These are phyloP conservation scores for Platanthera guangdongensis DNA, from an alignment of 106 monocot genomes.

Conservation along the genomic window DNA sequence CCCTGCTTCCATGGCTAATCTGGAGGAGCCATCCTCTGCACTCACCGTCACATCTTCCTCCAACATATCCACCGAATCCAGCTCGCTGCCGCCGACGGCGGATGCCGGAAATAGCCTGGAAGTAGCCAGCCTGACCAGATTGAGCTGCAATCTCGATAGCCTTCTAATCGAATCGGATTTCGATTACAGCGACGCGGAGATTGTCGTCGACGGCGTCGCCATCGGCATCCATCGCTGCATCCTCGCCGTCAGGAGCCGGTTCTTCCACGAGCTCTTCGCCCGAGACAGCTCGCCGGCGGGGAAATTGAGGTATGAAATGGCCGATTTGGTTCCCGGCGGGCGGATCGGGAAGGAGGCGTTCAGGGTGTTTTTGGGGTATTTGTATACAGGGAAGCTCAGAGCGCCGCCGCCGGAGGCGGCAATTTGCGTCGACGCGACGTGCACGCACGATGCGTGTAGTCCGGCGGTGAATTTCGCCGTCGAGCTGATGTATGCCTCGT, in stretches of 20 bases:
- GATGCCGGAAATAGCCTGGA: slow-evolving; percentile 33
- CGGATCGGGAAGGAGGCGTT: slow-evolving; percentile 73
- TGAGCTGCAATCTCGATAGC: slow-evolving; percentile 68
- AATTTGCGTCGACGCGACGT: slow-evolving; percentile 54
- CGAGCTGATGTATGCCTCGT: slow-evolving; percentile 79
- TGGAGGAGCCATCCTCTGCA: slow-evolving; percentile 31
- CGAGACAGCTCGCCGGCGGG: slow-evolving; percentile 7
- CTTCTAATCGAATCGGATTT: slow-evolving; percentile 57
- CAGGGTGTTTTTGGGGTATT: slow-evolving; percentile 54
- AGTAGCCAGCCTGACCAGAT: slow-evolving; percentile 41
- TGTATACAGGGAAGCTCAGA: slow-evolving; percentile 83
- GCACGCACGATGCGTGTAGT: slow-evolving; percentile 78
- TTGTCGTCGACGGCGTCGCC: slow-evolving; percentile 42
- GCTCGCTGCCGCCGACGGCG: slow-evolving; percentile 3
- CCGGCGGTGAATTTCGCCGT: slow-evolving; percentile 71
- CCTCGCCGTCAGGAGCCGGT: slow-evolving; percentile 54
- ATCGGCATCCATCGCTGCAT: slow-evolving; percentile 87
- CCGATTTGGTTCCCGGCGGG: slow-evolving; percentile 41
- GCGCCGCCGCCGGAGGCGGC: slow-evolving; percentile 44
- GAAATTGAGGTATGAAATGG: slow-evolving; percentile 46
- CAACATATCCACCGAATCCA: slow-evolving; percentile 47
- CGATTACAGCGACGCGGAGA: slow-evolving; percentile 82
- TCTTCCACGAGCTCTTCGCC: slow-evolving; percentile 48
- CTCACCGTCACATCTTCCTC: slow-evolving; percentile 57
- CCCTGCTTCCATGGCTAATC: slow-evolving; percentile 18